phyloP scores from a whole-genome alignment of 169 alveolate species.

The Amoebophrya sp. region DNA sequence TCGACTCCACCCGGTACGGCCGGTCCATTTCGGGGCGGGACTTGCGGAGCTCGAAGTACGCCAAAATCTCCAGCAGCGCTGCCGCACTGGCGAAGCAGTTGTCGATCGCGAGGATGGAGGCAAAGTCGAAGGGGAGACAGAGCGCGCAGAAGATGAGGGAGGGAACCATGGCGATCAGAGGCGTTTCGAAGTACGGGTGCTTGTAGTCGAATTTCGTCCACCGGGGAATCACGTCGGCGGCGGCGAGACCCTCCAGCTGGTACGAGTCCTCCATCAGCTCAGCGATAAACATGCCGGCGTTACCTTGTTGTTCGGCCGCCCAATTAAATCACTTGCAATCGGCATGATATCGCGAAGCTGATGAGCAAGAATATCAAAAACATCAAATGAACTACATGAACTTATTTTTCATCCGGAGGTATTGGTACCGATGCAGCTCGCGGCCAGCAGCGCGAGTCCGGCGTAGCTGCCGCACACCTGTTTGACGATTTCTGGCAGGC shows the following conservation, averaged over 20 bases:
- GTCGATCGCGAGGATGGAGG: neutral
- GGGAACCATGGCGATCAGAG: neutral
- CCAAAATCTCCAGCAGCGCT: neutral
- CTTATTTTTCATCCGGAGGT: too few relatives aligned
- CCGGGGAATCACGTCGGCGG: neutral
- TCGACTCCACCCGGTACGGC: neutral
- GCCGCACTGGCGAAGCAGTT: neutral
- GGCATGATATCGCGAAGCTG: too few relatives aligned
- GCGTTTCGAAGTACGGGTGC: neutral
- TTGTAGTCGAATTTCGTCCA: neutral
- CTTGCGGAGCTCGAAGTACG: neutral
- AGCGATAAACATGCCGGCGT: constrained; percentile 8
- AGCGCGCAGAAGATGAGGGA: neutral
- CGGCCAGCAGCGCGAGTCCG: neutral
- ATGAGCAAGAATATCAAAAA: too few relatives aligned
- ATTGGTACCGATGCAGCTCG: neutral
- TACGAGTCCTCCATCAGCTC: constrained; percentile 14
- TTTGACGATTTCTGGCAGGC: neutral
- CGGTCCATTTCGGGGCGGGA: constrained; percentile 4
- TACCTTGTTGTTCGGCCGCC: too few relatives aligned
- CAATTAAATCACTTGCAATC: too few relatives aligned
- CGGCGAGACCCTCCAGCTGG: neutral
- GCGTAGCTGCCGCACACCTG: too few relatives aligned
- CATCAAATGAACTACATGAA: too few relatives aligned
- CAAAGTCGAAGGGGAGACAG: constrained; percentile 12